Conservation (phyloP, 2,329 filamentous ascomycete species). For the Rutstroemia sydowiana region DNA sequence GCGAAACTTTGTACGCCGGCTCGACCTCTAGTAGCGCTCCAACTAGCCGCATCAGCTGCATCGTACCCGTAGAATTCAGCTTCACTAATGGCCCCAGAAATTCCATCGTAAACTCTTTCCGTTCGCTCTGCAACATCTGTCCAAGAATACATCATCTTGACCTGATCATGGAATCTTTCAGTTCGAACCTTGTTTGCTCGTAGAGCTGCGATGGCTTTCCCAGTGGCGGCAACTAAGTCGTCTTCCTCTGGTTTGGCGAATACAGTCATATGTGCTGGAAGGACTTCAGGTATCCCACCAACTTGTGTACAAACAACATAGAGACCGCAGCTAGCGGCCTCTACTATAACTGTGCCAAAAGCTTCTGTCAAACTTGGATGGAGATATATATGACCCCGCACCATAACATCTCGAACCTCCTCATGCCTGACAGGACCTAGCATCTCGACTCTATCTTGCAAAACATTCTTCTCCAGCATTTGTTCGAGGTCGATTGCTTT, state of each 20-base stretch:
- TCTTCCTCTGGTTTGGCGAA: conserved; percentile 97
- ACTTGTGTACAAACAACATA: conserved; percentile 97
- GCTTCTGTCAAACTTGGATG: conserved; percentile 94
- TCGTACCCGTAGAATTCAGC: conserved; percentile 84
- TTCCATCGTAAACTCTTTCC: conserved; percentile 90
- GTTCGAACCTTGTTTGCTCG: conserved; percentile 82
- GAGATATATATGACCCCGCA: conserved; percentile 90
- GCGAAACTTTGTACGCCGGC: conserved; percentile 76
- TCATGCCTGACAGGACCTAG: conserved; percentile 90
- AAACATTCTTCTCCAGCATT: conserved; percentile 90
- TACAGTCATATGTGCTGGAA: conserved; percentile 93
- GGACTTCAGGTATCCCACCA: conserved; percentile 91
- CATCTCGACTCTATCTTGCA: conserved; percentile 90
- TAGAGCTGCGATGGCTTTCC: conserved; percentile 78
- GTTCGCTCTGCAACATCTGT: conserved; percentile 89
- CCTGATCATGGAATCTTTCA: conserved; percentile 91
- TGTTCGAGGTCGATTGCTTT: conserved; percentile 98
- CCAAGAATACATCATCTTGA: conserved; percentile 99
- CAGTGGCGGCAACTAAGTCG: conserved; percentile 83
- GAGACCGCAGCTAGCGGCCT: conserved; percentile 89
- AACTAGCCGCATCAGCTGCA: conserved; percentile 50
- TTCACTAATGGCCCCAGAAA: conserved; percentile 77
- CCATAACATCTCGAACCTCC: conserved; percentile 95
- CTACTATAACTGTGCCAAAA: conserved; percentile 95
- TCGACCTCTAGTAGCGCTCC: conserved; percentile 63